A percentile compares a stretch with the other conserved stretches of the same genome.
phyloP scores from a whole-genome alignment of 2,329 filamentous ascomycete species.

The Cladophialophora immunda region DNA sequence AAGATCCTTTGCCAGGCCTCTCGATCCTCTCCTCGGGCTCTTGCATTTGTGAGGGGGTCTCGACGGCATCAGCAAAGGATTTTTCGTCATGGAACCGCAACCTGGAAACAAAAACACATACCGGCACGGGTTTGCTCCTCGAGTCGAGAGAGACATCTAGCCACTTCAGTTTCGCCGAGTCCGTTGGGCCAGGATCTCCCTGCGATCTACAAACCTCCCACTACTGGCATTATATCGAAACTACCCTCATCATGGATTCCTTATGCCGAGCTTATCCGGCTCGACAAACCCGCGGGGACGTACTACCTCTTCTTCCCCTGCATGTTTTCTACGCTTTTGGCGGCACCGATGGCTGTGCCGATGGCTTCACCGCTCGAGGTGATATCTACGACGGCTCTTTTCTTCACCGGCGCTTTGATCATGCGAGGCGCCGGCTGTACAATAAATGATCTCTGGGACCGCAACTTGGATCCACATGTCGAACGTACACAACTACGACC shows the following conservation, averaged over 20 bases:
- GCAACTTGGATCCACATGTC: constrained; percentile 62
- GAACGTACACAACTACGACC: constrained; percentile 61
- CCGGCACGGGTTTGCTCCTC: not conserved
- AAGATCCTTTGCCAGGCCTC: not conserved
- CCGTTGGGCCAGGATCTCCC: constrained; percentile 25
- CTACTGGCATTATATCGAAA: constrained; percentile 54
- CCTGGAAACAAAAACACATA: constrained; percentile 1
- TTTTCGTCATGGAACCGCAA: not conserved
- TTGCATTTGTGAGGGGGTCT: not conserved
- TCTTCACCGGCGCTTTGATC: constrained; percentile 56
- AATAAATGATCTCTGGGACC: constrained; percentile 66
- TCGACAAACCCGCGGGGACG: constrained; percentile 61
- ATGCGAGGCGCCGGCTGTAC: constrained; percentile 62
- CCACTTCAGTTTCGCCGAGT: constrained; percentile 13
- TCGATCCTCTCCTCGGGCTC: not conserved
- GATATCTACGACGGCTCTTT: constrained; percentile 49
- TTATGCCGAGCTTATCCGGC: constrained; percentile 62
- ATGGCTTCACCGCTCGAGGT: constrained; percentile 47
- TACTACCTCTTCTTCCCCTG: constrained; percentile 64
- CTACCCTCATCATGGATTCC: constrained; percentile 62
- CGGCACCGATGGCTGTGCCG: constrained; percentile 50
- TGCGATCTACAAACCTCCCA: constrained; percentile 54
- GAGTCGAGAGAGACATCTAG: constrained; percentile 15
- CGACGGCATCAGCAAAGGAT: not conserved
- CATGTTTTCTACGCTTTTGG: constrained; percentile 57